Evolutionary conservation across 2,329 filamentous ascomycete genomes (phyloP).

Genomic region (Cladophialophora bantiana): DNA sequence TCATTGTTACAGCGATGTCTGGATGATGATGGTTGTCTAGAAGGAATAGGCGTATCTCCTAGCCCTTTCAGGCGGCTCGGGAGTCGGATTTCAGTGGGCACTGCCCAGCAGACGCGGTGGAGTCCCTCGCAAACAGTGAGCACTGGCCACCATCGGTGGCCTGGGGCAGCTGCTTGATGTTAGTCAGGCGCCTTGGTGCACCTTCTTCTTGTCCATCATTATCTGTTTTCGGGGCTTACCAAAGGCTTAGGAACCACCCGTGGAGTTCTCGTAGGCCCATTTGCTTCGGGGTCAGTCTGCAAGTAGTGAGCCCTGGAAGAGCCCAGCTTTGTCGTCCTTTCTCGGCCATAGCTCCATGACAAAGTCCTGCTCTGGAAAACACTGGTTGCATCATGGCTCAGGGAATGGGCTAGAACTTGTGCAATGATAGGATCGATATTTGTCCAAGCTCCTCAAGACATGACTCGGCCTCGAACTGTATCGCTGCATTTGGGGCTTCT

Average conservation of each 20-base stretch:
- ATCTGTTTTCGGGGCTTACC: conserved; percentile 20
- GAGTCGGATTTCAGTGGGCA: conserved; percentile 7
- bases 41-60: background rate
- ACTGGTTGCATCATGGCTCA: conserved; percentile 6
- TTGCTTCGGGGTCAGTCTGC: conserved; percentile 3
- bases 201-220: conserved; percentile 5
- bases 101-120: background rate
- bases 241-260: conserved; percentile 18
- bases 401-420: conserved; percentile 12
- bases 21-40: conserved; percentile 1
- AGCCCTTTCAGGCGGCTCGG: conserved; percentile 11
- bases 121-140: background rate
- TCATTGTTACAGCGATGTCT: background rate
- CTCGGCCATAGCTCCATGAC: conserved; percentile 6
- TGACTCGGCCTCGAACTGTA: background rate
- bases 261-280: background rate
- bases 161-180: conserved; percentile 9
- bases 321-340: background rate
- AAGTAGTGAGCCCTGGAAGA: conserved; percentile 13
- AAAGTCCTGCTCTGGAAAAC: conserved; percentile 1
- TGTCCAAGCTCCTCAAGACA: background rate
- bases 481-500: too few species aligned
- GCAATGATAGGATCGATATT: conserved; percentile 2
- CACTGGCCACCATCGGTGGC: too few species aligned
- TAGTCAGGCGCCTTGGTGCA: conserved; percentile 4